phyloP scores from a whole-genome alignment of 2,329 filamentous ascomycete genomes.

The Cladobotryum protrusum region DNA sequence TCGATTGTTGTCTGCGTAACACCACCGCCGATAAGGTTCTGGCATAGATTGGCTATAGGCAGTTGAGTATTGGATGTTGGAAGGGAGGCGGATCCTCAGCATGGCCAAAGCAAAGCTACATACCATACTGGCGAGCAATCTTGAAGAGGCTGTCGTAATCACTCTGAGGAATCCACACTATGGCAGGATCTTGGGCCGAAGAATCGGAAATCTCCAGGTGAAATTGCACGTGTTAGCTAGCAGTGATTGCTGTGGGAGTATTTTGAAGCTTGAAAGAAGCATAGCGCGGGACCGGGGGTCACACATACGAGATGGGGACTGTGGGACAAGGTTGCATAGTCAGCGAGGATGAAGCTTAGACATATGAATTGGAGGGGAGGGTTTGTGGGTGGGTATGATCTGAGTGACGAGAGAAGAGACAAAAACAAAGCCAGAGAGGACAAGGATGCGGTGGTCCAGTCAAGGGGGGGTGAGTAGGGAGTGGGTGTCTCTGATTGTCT shows the following conservation, averaged over 20 bases:
- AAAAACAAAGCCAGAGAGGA: no score
- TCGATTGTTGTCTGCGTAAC: conserved; percentile 40
- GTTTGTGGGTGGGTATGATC: no score
- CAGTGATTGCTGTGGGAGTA: no score
- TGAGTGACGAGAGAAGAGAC: no score
- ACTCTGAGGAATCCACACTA: conserved; percentile 49
- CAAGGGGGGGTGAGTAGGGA: no score
- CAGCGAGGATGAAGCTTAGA: not conserved
- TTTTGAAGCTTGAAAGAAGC: not conserved
- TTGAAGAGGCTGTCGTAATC: conserved; percentile 57
- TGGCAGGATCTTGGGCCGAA: conserved; percentile 17
- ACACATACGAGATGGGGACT: conserved; percentile 1
- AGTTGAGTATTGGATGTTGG: not conserved
- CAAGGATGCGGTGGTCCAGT: no score
- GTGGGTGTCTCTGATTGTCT: no score
- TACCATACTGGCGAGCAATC: conserved; percentile 50
- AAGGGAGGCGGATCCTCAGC: not conserved
- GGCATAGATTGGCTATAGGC: conserved; percentile 19
- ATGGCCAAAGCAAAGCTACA: conserved; percentile 13
- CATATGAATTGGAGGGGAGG: no score
- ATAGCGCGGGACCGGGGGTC: not conserved
- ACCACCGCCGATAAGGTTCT: conserved; percentile 45
- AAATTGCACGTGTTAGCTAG: not conserved
- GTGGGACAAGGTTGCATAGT: not conserved
- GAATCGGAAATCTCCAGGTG: not conserved